These are phyloP conservation scores for Vachellia collinsii DNA, from an alignment of 306 rosid species.

Conservation along the genomic window DNA sequence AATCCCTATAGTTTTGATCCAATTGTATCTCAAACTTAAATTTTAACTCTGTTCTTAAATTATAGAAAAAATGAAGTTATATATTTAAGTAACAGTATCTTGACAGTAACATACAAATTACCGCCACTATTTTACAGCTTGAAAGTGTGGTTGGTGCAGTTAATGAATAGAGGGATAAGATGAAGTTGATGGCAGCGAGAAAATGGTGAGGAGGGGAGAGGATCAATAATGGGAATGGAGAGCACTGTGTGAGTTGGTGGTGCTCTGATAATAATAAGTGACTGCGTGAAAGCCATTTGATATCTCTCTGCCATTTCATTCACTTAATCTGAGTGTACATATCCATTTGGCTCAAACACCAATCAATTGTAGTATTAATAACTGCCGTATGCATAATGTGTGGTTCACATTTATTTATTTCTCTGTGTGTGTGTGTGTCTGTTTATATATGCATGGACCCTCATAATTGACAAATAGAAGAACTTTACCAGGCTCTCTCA, in stretches of 20 bases:
- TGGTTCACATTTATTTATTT: background rate
- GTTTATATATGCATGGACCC: background rate
- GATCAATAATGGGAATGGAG: constrained; percentile 3
- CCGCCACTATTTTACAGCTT: background rate
- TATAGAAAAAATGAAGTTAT: too few relatives aligned
- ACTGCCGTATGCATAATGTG: background rate
- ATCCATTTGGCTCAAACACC: background rate
- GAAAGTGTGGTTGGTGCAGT: background rate
- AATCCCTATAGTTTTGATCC: too few relatives aligned
- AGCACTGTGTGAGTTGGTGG: background rate
- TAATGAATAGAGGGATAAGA: background rate
- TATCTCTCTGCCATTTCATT: background rate
- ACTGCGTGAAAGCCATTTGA: background rate
- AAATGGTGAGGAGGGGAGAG: constrained; percentile 30
- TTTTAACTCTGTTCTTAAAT: too few relatives aligned
- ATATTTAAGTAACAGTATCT: too few relatives aligned
- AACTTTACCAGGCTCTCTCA: background rate
- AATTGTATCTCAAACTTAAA: too few relatives aligned
- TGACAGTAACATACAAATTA: background rate
- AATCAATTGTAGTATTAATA: constrained; percentile 1
- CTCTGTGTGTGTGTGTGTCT: background rate
- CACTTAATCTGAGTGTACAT: background rate
- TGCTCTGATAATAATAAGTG: background rate
- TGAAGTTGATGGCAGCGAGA: constrained; percentile 35
- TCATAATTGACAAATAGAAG: background rate